Evolutionary conservation across 78 protist species (phyloP).

Genomic region (Dictyostelium brefeldianum): DNA sequence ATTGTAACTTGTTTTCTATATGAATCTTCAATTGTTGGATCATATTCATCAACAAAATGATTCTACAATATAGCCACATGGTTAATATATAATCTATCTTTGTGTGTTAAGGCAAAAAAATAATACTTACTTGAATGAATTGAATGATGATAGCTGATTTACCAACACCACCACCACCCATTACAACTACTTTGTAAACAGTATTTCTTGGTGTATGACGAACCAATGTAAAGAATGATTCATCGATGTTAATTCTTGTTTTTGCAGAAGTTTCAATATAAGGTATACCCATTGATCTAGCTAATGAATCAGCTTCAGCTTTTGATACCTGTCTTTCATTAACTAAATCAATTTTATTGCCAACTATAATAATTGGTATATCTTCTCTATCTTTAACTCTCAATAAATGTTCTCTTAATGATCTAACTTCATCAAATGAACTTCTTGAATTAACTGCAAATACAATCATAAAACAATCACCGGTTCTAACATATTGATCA

Average conservation of each 20-base stretch:
- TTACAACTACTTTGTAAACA: constrained; percentile 49
- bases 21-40: constrained; percentile 86
- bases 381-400: constrained; percentile 89
- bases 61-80: too few relatives aligned
- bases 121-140: constrained; percentile 64
- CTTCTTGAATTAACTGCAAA: constrained; percentile 26
- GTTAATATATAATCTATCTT: too few relatives aligned
- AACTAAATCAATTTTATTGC: constrained; percentile 93
- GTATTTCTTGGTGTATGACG: constrained; percentile 58
- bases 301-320: constrained; percentile 86
- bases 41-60: constrained; percentile 89
- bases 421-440: constrained; percentile 80
- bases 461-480: constrained; percentile 68
- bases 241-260: constrained; percentile 90
- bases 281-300: constrained; percentile 58
- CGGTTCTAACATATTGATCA: constrained; percentile 78
- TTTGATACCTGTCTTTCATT: constrained; percentile 68
- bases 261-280: constrained; percentile 95
- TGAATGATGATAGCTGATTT: constrained; percentile 63
- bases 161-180: constrained; percentile 81
- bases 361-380: constrained; percentile 91
- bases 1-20: constrained; percentile 63
- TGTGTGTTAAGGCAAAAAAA: too few relatives aligned
- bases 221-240: constrained; percentile 87
- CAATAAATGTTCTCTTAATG: constrained; percentile 87